Evolutionary conservation across 331 rosid genomes (phyloP).

Genomic region (Erythrophleum ivorense): DNA sequence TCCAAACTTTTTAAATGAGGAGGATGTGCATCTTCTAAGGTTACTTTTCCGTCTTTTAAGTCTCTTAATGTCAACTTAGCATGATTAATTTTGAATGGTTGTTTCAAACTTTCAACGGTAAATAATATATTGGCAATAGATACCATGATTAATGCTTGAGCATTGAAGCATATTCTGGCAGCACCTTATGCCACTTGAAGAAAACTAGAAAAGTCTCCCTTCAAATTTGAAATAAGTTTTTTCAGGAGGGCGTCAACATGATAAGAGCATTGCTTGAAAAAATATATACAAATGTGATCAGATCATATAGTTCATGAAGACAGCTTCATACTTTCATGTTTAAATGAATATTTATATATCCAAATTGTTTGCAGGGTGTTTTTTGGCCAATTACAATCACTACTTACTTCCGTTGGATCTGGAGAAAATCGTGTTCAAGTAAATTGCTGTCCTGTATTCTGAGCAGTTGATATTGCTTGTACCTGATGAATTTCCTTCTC

Average conservation of each 20-base stretch:
- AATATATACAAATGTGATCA: neutral
- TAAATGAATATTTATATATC: neutral
- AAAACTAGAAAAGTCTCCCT: neutral
- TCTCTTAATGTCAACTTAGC: conserved; percentile 18
- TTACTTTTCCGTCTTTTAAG: conserved; percentile 40
- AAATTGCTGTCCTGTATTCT: conserved; percentile 36
- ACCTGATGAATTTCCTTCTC: neutral
- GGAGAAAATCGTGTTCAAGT: conserved; percentile 60
- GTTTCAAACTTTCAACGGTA: neutral
- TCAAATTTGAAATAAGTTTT: neutral
- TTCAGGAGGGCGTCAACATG: neutral
- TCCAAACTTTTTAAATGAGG: conserved; percentile 72
- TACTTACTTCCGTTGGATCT: conserved; percentile 50
- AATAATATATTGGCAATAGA: neutral
- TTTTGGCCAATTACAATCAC: conserved; percentile 57
- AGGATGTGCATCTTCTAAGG: conserved; percentile 84
- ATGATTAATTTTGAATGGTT: conserved; percentile 5
- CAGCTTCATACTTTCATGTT: conserved; percentile 10
- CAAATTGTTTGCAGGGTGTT: conserved; percentile 59
- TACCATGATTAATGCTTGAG: conserved; percentile 26
- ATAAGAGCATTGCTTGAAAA: conserved; percentile 1
- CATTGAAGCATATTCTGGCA: conserved; percentile 9
- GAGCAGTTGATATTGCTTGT: conserved; percentile 2
- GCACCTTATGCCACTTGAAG: conserved; percentile 32
- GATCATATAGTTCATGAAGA: conserved; percentile 16